Conservation (phyloP, 495 filamentous ascomycete genomes). For the Immersiella caudata region DNA sequence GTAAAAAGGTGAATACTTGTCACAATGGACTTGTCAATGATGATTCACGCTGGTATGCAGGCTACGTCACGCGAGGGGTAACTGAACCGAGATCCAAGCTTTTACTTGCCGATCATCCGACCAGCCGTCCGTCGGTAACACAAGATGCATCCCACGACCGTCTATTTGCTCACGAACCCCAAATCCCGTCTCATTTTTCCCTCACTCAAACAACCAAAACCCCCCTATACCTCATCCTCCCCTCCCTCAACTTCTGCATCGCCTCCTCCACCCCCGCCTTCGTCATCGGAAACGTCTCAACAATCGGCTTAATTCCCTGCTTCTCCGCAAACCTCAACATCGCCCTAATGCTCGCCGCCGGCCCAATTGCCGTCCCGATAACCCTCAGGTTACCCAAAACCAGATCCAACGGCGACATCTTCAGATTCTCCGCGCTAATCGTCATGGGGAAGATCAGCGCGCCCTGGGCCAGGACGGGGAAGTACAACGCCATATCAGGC, state of each 20-base stretch:
- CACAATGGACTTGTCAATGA: no score
- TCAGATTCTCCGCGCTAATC: background rate
- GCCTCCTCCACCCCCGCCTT: background rate
- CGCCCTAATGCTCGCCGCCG: background rate
- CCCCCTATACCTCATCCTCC: constrained; percentile 3
- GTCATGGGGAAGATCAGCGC: constrained; percentile 8
- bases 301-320: background rate
- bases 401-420: constrained; percentile 2
- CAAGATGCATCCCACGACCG: no score
- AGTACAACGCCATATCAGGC: constrained; percentile 4
- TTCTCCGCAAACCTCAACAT: constrained; percentile 9
- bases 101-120: no score
- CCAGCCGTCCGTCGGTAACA: no score
- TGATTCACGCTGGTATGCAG: no score
- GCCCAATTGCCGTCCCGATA: background rate
- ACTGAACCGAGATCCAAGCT: no score
- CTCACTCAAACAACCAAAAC: background rate
- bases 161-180: no score
- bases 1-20: no score
- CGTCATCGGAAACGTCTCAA: constrained; percentile 14
- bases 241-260: constrained; percentile 6
- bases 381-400: background rate
- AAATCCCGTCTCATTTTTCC: no score
- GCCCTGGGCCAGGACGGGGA: background rate
- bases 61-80: no score